phyloP scores from a whole-genome alignment of 2,329 filamentous ascomycete genomes.

The Lojkania enalia region DNA sequence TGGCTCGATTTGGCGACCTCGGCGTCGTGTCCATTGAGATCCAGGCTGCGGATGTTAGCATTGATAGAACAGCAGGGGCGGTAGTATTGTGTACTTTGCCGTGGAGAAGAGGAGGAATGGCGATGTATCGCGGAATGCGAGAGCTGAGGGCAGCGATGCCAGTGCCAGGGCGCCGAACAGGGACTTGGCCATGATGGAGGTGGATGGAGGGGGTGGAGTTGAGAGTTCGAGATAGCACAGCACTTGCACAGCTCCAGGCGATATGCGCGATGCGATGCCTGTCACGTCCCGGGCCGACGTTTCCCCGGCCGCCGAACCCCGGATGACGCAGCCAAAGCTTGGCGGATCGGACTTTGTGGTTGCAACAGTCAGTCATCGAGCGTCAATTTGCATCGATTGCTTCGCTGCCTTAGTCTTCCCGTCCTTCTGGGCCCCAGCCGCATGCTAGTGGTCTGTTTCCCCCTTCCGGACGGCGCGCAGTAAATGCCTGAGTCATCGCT shows the following conservation, averaged over 20 bases:
- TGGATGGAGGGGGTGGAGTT: slow-evolving; percentile 16
- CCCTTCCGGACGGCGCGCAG: neutral
- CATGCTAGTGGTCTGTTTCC: neutral
- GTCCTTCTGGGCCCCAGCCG: neutral
- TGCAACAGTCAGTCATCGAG: no score
- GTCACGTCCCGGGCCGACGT: slow-evolving; percentile 12
- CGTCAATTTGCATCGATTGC: no score
- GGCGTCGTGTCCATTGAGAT: slow-evolving; percentile 27
- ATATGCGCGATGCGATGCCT: slow-evolving; percentile 14
- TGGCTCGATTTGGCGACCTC: slow-evolving; percentile 49
- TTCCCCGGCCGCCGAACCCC: slow-evolving; percentile 12
- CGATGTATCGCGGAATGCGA: slow-evolving; percentile 82
- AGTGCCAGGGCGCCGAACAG: slow-evolving; percentile 53
- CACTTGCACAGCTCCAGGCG: slow-evolving; percentile 2
- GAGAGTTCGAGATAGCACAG: slow-evolving; percentile 17
- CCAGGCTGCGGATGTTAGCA: slow-evolving; percentile 36
- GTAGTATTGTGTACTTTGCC: slow-evolving; percentile 65
- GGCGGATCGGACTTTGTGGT: no score
- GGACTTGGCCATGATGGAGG: slow-evolving; percentile 48
- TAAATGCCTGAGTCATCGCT: slow-evolving; percentile 3
- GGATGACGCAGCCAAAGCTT: slow-evolving; percentile 8
- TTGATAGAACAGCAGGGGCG: slow-evolving; percentile 8
- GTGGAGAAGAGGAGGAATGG: slow-evolving; percentile 90
- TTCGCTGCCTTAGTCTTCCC: neutral
- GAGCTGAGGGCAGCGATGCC: slow-evolving; percentile 58